Base-by-base conservation (phyloP, 2,329 filamentous ascomycete species). In the Alternaria sp. region DNA sequence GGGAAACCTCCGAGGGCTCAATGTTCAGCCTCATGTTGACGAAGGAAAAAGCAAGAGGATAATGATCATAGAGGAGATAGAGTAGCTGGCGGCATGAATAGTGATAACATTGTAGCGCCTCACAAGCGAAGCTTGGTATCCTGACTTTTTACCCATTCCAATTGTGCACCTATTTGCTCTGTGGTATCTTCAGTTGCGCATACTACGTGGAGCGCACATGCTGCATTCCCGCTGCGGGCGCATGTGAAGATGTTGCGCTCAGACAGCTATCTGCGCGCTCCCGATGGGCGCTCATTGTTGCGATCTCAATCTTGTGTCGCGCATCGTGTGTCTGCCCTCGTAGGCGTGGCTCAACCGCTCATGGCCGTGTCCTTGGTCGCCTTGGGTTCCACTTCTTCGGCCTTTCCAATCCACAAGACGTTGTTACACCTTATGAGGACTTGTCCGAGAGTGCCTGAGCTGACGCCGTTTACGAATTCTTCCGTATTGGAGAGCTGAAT, bases 401-500 rank as follows among this genome's bases (percentile, higher is more conserved):
- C 83, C 40, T 82, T 83, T 34, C 84, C 85, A 72, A 98, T 94
- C 90, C 92, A 98, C 45, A 98, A 84, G n/a, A 98, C 94, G 75
- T 98, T 98, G 81, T 98, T 98, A 81, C 93, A 96, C 90, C 94
- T 85, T 74, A 99, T 98, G 72, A 99, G 80, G 44, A 99, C 93
- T 80, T 97, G 90, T 6, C 95, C 95, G 66, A 99, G 81, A 48
- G 87, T 87, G 56, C 93, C 94, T 34, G 90, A 92, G 77, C 88
- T 89, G 85, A 96, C 91, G 69, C 92, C 90, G 76, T 93, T 88
- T 74, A 97, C 91, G 80, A 90, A 97, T 80, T 99, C 95, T 80
- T 97, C 91, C 51, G 94, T 93, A 72, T 90, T 89, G 67, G 89
- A 88, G 64, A 99, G 86, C 81, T 98, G 93, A 65, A 99, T 88